Evolutionary conservation across 345 rosid genomes (phyloP).

Genomic region (Laguncularia racemosa): DNA sequence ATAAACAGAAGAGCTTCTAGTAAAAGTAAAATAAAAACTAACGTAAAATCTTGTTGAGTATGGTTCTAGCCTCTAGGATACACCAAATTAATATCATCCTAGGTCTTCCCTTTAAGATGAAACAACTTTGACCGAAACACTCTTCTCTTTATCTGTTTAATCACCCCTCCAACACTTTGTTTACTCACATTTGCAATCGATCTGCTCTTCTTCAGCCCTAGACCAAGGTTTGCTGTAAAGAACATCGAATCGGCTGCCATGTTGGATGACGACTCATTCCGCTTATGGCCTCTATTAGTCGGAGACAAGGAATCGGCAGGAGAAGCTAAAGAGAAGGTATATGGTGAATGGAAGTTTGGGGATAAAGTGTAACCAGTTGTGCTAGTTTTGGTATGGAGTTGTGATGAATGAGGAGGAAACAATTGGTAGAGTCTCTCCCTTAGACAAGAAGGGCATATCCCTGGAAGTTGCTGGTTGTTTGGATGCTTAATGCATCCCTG

Average conservation of each 20-base stretch:
- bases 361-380: too few relatives aligned
- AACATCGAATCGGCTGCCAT: slow-evolving; percentile 25
- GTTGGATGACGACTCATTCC: slow-evolving; percentile 18
- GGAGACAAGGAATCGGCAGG: too few relatives aligned
- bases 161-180: slow-evolving; percentile 14
- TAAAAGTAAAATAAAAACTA: too few relatives aligned
- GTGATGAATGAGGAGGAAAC: background rate
- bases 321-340: too few relatives aligned
- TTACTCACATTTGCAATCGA: slow-evolving; percentile 49
- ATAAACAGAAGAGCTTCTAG: too few relatives aligned
- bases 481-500: slow-evolving; percentile 10
- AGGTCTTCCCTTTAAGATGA: slow-evolving; percentile 28
- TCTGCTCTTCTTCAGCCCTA: slow-evolving; percentile 69
- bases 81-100: slow-evolving; percentile 18
- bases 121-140: slow-evolving; percentile 75
- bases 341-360: too few relatives aligned
- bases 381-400: too few relatives aligned
- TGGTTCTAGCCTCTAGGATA: background rate
- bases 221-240: slow-evolving; percentile 24
- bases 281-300: too few relatives aligned
- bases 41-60: too few relatives aligned
- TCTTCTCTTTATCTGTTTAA: slow-evolving; percentile 28
- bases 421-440: slow-evolving; percentile 10
- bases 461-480: slow-evolving; percentile 6
- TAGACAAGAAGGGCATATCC: slow-evolving; percentile 18